Conservation (phyloP, 225 moss, liverwort and hornwort species). For the Lunularia cruciata region DNA sequence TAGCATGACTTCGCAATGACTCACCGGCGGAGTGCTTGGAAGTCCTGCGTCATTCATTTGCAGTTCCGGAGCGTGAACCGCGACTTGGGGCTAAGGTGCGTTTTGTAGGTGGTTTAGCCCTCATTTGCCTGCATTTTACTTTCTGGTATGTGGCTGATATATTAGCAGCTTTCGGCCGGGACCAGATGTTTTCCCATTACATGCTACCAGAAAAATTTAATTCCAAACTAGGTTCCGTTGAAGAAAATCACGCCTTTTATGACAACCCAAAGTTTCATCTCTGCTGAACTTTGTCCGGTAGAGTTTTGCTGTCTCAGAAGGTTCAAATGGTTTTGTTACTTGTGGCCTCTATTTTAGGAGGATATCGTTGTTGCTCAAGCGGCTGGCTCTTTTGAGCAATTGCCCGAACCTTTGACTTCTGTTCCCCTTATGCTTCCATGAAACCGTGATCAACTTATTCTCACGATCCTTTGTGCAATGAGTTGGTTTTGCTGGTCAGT, state of each 20-base stretch:
- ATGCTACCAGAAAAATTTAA: background rate
- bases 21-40: background rate
- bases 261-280: background rate
- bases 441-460: background rate
- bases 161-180: background rate
- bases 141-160: background rate
- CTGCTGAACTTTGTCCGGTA: background rate
- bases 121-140: background rate
- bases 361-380: background rate
- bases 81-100: slow-evolving; percentile 5
- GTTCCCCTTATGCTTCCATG: background rate
- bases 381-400: background rate
- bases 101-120: background rate
- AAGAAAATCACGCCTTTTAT: background rate
- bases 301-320: background rate
- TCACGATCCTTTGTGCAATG: no score
- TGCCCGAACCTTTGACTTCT: background rate
- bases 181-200: background rate
- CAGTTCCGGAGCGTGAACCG: background rate
- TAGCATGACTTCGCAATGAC: background rate
- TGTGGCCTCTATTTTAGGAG: background rate
- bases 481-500: no score
- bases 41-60: background rate
- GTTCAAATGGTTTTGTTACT: no score
- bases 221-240: background rate